Percentiles rank a stretch among this genome's conserved stretches.
Conservation (phyloP, 2,329 filamentous ascomycete genomes). For the Clonostachys sp. region DNA sequence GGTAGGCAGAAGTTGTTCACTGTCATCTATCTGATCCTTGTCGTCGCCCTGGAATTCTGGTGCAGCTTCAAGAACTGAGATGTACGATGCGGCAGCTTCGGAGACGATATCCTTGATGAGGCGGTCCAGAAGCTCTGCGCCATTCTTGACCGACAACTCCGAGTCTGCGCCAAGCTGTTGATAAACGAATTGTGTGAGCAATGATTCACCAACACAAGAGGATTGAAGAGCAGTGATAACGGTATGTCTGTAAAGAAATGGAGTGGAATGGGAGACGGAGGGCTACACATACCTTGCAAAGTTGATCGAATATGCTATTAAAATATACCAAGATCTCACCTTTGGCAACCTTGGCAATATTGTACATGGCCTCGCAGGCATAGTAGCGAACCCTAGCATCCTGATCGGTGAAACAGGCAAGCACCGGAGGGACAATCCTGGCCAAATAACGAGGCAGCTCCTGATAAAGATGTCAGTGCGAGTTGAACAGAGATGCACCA, state of each 20-base stretch:
- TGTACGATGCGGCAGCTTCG: slow-evolving; percentile 90
- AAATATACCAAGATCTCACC: slow-evolving; percentile 96
- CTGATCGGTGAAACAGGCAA: slow-evolving; percentile 97
- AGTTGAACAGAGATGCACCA: not conserved
- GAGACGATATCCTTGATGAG: slow-evolving; percentile 95
- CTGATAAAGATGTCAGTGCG: slow-evolving; percentile 32
- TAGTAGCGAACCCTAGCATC: slow-evolving; percentile 97
- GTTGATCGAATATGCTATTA: slow-evolving; percentile 95
- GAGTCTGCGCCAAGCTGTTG: slow-evolving; percentile 85
- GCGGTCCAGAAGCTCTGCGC: slow-evolving; percentile 89
- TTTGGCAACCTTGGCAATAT: slow-evolving; percentile 98
- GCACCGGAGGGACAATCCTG: slow-evolving; percentile 90
- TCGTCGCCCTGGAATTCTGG: slow-evolving; percentile 39
- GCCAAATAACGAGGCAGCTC: slow-evolving; percentile 89
- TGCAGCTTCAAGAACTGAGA: slow-evolving; percentile 74
- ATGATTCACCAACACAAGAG: not conserved
- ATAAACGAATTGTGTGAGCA: not conserved
- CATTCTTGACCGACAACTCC: slow-evolving; percentile 96
- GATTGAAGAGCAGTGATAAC: not conserved
- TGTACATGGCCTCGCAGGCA: slow-evolving; percentile 99
- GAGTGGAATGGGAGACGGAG: not conserved
- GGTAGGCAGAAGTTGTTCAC: slow-evolving; percentile 57
- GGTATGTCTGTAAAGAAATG: not conserved
- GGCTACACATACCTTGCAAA: slow-evolving; percentile 72
- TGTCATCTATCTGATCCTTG: slow-evolving; percentile 30